Base-by-base conservation (phyloP, 345 rosid genomes). In the Kernera saxatilis region DNA sequence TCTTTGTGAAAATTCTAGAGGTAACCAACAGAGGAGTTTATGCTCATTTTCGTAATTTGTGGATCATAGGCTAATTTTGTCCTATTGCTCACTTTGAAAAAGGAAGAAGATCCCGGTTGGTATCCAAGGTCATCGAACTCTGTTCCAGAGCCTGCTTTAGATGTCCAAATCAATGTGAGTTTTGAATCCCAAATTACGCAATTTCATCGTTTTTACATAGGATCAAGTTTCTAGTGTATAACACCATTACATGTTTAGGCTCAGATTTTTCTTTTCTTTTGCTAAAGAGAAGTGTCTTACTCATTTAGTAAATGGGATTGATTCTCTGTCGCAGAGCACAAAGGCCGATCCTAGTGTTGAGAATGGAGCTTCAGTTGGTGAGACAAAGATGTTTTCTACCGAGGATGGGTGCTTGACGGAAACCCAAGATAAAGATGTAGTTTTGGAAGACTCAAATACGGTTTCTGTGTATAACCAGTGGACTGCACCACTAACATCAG, bases 61-160 rank as follows among this genome's bases (percentile, higher is more conserved):
- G 32, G 26, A 26, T 33, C 40, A 27, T 26, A 40, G 25, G 51
- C 58, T 65, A 55, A 46, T 25, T 46, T 29, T 12, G 12, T 19
- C 71, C 2, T 36, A 3, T 46, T 73, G 19, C 44, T 73, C 67
- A 46, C 23, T 40, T 37, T 22, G n/a, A 0, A 5, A 44, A 64
- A 93, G 97, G 96, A 93, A 85, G 96, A 86, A 83, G 85, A 91
- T 75, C 95, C 96, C 14, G 81, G 93, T 74, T 93, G 97, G 97
- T 86, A 86, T 79, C 86, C 88, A 41, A 85, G 82, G 57, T 83
- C 80, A 64, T 88, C 95, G 40, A 82, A 84, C 81, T 78, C 60
- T 75, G 81, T 79, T 52, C 68, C 61, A 5, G 89, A 85, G 64
- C 78, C 98, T 43, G 75, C 80, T 58, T 75, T 78, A 59, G 90